phyloP scores from a whole-genome alignment of 78 protist species.

The Dictyostelium brefeldianum region DNA sequence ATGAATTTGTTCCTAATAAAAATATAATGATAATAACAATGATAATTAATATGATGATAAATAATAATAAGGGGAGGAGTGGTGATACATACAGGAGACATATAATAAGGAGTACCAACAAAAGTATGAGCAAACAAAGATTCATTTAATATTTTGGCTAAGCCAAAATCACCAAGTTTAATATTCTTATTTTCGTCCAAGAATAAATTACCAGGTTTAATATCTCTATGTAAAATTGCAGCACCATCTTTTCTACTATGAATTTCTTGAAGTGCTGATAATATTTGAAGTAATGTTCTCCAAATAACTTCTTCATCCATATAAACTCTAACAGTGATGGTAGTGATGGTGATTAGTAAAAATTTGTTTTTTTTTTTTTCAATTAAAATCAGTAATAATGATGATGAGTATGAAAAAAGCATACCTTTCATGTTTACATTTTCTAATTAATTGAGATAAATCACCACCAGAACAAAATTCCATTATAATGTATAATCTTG shows the following conservation, averaged over 20 bases:
- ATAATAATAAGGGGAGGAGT: background rate
- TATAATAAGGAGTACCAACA: constrained; percentile 96
- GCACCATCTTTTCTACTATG: constrained; percentile 64
- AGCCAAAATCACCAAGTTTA: constrained; percentile 97
- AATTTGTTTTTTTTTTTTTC: too few species aligned
- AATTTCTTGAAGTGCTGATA: constrained; percentile 88
- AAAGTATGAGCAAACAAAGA: constrained; percentile 87
- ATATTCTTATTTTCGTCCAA: constrained; percentile 79
- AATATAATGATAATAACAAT: background rate
- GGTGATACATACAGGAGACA: constrained; percentile 80
- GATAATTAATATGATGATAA: background rate
- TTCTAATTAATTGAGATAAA: constrained; percentile 80
- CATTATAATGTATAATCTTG: constrained; percentile 90
- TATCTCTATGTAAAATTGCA: constrained; percentile 94
- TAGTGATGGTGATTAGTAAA: background rate
- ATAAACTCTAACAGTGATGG: background rate
- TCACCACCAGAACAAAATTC: constrained; percentile 97
- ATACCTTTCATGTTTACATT: constrained; percentile 64
- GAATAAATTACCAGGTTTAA: constrained; percentile 93
- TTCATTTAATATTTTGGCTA: constrained; percentile 86
- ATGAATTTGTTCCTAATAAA: constrained; percentile 79
- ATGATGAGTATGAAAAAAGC: background rate
- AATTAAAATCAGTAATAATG: background rate
- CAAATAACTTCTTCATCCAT: constrained; percentile 90
- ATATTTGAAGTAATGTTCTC: constrained; percentile 87